A percentile compares a stretch with the other conserved stretches of the same genome.
phyloP scores from a whole-genome alignment of 805 yeast genomes.

The Nakazawaea ambrosiae region DNA sequence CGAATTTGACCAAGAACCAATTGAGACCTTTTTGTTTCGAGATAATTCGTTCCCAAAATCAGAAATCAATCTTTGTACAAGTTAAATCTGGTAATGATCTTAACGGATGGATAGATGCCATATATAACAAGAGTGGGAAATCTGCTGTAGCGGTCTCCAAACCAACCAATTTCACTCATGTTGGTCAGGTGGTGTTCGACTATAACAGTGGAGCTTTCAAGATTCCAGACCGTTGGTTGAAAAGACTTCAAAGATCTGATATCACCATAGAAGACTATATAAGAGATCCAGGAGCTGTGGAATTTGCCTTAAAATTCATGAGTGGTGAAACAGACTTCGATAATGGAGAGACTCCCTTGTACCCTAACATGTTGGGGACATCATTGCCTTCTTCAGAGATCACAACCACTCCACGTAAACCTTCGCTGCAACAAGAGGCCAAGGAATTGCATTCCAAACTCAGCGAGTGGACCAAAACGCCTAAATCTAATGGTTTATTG shows the following conservation, averaged over 20 bases:
- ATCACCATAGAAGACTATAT: slow-evolving; percentile 58
- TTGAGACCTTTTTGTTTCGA: slow-evolving; percentile 79
- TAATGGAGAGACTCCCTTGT: slow-evolving; percentile 17
- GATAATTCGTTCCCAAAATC: slow-evolving; percentile 34
- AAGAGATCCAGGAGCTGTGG: slow-evolving; percentile 57
- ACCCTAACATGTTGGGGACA: slow-evolving; percentile 8
- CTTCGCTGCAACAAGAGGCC: slow-evolving; percentile 12
- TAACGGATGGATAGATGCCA: slow-evolving; percentile 86
- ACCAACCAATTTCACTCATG: slow-evolving; percentile 93
- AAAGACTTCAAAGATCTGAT: slow-evolving; percentile 47
- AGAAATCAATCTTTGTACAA: slow-evolving; percentile 65
- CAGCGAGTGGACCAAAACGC: slow-evolving; percentile 38
- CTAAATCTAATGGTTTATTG: slow-evolving; percentile 9
- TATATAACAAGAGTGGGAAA: slow-evolving; percentile 44
- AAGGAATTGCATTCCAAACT: slow-evolving; percentile 21
- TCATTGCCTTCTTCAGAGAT: not conserved
- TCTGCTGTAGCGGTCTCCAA: slow-evolving; percentile 55
- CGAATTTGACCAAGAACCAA: slow-evolving; percentile 61
- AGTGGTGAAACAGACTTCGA: slow-evolving; percentile 38
- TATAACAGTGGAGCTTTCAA: slow-evolving; percentile 58
- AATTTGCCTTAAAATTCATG: slow-evolving; percentile 53
- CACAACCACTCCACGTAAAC: slow-evolving; percentile 16
- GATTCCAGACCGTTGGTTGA: slow-evolving; percentile 52
- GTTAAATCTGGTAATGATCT: slow-evolving; percentile 75
- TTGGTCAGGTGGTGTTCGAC: slow-evolving; percentile 83